These are phyloP conservation scores for Beta vulgaris DNA, from an alignment of 148 eudicot genomes.

Conservation along the genomic window DNA sequence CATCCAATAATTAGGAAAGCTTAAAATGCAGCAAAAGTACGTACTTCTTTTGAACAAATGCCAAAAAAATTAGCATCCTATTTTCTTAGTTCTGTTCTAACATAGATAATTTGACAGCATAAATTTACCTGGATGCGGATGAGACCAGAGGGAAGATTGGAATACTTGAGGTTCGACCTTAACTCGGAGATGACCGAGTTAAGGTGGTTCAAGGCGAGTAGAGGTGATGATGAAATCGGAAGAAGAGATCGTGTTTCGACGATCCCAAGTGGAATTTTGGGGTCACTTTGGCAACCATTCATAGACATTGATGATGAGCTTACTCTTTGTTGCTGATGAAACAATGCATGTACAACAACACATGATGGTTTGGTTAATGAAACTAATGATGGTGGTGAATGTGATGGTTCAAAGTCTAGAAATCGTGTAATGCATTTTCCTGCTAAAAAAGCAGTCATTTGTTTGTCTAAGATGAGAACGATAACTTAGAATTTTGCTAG, in stretches of 20 bases:
- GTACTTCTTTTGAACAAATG: no score
- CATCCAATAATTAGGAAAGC: no score
- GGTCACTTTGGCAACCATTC: constrained; percentile 76
- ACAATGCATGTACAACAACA: background rate
- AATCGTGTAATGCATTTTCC: constrained; percentile 35
- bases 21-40: no score
- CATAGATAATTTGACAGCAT: no score
- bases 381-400: background rate
- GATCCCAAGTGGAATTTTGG: constrained; percentile 47
- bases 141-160: constrained; percentile 58
- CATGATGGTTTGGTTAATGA: background rate
- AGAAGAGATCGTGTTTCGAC: constrained; percentile 60
- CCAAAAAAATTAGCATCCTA: no score
- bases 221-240: constrained; percentile 38
- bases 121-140: constrained; percentile 76
- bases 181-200: constrained; percentile 45
- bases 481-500: no score
- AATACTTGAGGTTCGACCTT: constrained; percentile 39
- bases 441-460: constrained; percentile 29
- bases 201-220: constrained; percentile 61
- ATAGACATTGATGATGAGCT: constrained; percentile 46
- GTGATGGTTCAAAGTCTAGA: constrained; percentile 23
- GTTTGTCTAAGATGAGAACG: background rate
- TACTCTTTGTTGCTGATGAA: constrained; percentile 10
- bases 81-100: no score